A percentile compares a stretch with the other conserved stretches of the same genome.
Evolutionary conservation across 208 protist species (phyloP).

Genomic region (Porcisia deanei): DNA sequence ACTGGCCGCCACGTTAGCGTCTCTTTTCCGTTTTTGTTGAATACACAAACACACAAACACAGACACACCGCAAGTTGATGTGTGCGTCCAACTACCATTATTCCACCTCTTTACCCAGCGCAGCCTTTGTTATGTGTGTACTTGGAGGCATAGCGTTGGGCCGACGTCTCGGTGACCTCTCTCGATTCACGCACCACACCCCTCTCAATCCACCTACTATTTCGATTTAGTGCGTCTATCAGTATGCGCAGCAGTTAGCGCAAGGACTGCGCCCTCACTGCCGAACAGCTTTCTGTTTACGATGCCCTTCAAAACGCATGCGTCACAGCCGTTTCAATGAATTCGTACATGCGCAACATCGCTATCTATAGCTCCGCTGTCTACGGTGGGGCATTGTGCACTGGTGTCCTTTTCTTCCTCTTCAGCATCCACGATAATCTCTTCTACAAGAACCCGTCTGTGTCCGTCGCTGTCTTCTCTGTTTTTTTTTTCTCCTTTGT

Average conservation of each 20-base stretch:
- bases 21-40: not conserved
- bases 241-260: not conserved
- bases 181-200: not conserved
- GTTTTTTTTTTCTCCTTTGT: conserved; percentile 48
- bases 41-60: too few relatives aligned
- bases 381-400: conserved; percentile 44
- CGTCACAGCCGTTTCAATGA: conserved; percentile 10
- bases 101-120: not conserved
- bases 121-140: not conserved
- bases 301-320: not conserved
- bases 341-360: conserved; percentile 36
- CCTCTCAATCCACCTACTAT: not conserved
- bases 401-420: conserved; percentile 42
- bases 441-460: conserved; percentile 31
- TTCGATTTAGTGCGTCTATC: not conserved
- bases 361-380: conserved; percentile 51
- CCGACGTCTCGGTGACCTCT: not conserved
- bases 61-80: too few relatives aligned
- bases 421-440: conserved; percentile 19
- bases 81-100: not conserved
- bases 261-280: not conserved
- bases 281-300: not conserved
- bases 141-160: not conserved
- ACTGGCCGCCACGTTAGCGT: not conserved
- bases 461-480: conserved; percentile 36